phyloP scores from a whole-genome alignment of 768 basidiomycete species.

The Cystofilobasidium capitatum region DNA sequence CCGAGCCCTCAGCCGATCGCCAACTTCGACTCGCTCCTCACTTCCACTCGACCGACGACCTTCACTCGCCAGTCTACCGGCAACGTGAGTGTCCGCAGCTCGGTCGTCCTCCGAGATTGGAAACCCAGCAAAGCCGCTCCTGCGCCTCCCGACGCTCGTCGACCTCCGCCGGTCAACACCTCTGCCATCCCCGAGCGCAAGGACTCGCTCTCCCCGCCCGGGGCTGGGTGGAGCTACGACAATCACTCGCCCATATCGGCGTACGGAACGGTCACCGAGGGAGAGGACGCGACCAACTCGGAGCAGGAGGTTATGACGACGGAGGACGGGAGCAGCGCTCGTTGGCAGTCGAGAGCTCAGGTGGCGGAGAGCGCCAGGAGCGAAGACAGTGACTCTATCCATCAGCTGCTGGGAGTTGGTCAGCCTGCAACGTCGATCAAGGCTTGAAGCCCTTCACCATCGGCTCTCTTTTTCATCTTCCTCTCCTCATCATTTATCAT shows the following conservation, averaged over 20 bases:
- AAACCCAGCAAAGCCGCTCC: not conserved
- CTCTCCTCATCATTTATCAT: not conserved
- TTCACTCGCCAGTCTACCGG: not conserved
- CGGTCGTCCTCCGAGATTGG: not conserved
- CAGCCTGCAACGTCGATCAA: not conserved
- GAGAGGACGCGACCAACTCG: not conserved
- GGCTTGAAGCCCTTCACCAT: not conserved
- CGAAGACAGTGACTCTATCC: not conserved
- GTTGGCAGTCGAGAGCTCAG: not conserved
- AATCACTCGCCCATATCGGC: not conserved
- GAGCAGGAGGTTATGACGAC: not conserved
- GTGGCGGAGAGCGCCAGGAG: not conserved
- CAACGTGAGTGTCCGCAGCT: not conserved
- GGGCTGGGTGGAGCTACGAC: not conserved
- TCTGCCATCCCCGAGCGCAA: not conserved
- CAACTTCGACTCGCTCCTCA: not conserved
- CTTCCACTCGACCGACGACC: not conserved
- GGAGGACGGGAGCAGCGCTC: not conserved
- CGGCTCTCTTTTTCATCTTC: not conserved
- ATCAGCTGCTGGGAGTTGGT: not conserved
- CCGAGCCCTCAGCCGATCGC: not conserved
- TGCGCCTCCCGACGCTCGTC: not conserved
- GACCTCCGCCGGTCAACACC: not conserved
- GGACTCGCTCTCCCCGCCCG: not conserved
- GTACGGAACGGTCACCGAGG: conserved; percentile 1